These are phyloP conservation scores for Iberis amara DNA, from an alignment of 441 rosid genomes.

Conservation along the genomic window DNA sequence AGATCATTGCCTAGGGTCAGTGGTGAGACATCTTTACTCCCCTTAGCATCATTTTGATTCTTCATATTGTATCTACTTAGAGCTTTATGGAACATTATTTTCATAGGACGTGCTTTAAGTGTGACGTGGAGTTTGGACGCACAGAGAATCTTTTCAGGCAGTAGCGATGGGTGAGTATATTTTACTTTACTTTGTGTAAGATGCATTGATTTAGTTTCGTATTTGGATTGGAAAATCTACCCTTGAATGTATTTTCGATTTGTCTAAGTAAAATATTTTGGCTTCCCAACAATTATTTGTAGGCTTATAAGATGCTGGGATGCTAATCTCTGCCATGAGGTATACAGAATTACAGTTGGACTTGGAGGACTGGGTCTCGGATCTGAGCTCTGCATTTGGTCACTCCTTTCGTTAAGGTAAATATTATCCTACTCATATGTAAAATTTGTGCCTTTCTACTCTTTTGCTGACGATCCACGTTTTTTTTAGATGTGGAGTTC, in stretches of 20 bases:
- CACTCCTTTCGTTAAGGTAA: conserved; percentile 79
- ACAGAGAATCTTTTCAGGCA: conserved; percentile 60
- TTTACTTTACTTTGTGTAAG: background rate
- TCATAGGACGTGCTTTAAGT: conserved; percentile 71
- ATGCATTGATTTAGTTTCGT: background rate
- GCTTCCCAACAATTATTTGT: conserved; percentile 24
- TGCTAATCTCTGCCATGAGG: conserved; percentile 55
- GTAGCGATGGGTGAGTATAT: conserved; percentile 84
- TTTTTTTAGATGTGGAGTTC: conserved; percentile 60
- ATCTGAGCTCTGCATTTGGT: conserved; percentile 81
- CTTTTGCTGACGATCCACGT: conserved; percentile 19
- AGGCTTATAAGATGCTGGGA: conserved; percentile 96
- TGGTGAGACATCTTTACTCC: conserved; percentile 62
- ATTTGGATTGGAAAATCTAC: conserved; percentile 2
- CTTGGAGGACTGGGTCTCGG: conserved; percentile 74
- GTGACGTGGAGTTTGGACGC: conserved; percentile 77
- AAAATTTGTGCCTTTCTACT: conserved; percentile 9
- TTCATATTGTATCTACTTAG: conserved; percentile 23
- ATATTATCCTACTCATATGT: background rate
- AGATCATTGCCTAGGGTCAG: conserved; percentile 88
- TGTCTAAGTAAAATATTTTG: conserved; percentile 12
- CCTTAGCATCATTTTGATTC: conserved; percentile 12
- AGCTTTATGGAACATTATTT: conserved; percentile 20
- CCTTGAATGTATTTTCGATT: conserved; percentile 7
- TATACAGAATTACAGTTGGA: conserved; percentile 80